Base-by-base conservation (phyloP, 2,329 filamentous ascomycete species). In the Triangularia setosa region DNA sequence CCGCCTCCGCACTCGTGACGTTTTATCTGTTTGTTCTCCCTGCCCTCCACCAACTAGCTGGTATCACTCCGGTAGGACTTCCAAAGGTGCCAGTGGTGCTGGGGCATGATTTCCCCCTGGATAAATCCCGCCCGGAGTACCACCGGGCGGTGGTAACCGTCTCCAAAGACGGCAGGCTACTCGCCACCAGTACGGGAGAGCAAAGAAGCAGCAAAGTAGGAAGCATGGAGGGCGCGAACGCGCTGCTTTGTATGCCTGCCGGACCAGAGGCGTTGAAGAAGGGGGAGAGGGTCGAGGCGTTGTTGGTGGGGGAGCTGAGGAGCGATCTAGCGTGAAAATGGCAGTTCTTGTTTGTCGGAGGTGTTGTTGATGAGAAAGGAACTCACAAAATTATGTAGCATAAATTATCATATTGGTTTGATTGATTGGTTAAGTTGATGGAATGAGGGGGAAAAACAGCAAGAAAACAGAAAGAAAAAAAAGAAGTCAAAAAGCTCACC, bases 11-110 rank as follows among this genome's bases (percentile, higher is more conserved):
- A 0, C 83, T 97, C 1, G 95, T 98, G 9, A 96, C 94, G 0
- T 92, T 96, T 72, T 91, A 98, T 73, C 85, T 99, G 1, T 98
- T 99, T 76, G 93, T 98, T 8, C 81, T 99, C 11, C 95, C 95
- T 0, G 88, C 91, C 0, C 79, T 99, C 65, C 92, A 96, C 72
- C 87, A 90, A 69, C 82, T 90, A 70, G 84, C 87, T 11, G 95
- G 93, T 0, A 80, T 93, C 23, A 78, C 77, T 48, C 87, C 87
- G 0, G 80, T 81, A 0, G 92, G 93, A 0, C 79, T 97, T 16
- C 88, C 93, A 0, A 86, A 81, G 58, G 86, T 96, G 0, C 85
- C 86, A 1, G 93, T 95, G 0, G 79, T 81, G 1, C 74, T 97
- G 25, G 86, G 87, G 0, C 88, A 95, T 64, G 86, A 92, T 55